phyloP scores from a whole-genome alignment of 78 protist species.

The slime mould (Dictyostelium discoideum) region dicty_2.7 NC_007091.3:3047001-3047500 shows the following conservation, averaged over 20 bases:
- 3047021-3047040: background rate
- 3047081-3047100: background rate
- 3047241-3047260: background rate
- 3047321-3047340: slow-evolving; percentile 8
- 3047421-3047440: too few species aligned
- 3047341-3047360: slow-evolving; percentile 19
- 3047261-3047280: background rate
- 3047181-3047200: background rate
- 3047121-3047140: background rate
- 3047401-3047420: too few species aligned
- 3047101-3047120: background rate
- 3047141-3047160: background rate
- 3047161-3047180: background rate
- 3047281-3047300: slow-evolving; percentile 6
- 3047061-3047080: background rate
- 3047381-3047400: background rate
- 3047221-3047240: background rate
- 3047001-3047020: background rate
- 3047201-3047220: background rate
- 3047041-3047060: background rate
- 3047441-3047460: too few species aligned
- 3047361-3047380: slow-evolving; percentile 41
- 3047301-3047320: slow-evolving; percentile 25
- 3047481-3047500: background rate
- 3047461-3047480: too few species aligned